Percentiles rank a stretch among this genome's conserved stretches.
phyloP scores from a whole-genome alignment of 257 asterid genomes.

The Fraxinus anomala region DNA sequence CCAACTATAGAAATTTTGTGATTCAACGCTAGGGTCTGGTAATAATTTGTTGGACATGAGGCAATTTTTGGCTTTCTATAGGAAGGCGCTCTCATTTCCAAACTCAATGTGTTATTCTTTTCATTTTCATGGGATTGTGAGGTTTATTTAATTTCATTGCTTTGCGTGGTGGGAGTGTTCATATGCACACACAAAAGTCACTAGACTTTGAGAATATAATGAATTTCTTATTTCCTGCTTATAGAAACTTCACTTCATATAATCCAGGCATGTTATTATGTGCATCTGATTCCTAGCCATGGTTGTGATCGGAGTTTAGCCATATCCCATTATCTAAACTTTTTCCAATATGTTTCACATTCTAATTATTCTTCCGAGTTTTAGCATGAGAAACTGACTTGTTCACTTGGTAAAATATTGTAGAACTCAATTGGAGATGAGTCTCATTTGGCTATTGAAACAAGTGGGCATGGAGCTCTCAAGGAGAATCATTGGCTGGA shows the following conservation, averaged over 20 bases:
- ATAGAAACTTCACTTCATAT: background rate
- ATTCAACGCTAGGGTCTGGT: background rate
- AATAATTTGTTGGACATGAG: background rate
- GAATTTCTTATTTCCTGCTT: background rate
- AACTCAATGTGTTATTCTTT: background rate
- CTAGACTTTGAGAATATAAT: background rate
- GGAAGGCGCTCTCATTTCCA: background rate
- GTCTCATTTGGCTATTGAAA: conserved; percentile 96
- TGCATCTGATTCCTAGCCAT: background rate
- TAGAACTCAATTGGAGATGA: conserved; percentile 90
- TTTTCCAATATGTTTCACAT: background rate
- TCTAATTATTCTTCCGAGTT: conserved; percentile 3
- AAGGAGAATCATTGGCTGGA: conserved; percentile 99
- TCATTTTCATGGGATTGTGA: background rate
- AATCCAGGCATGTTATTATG: background rate
- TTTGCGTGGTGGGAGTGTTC: background rate
- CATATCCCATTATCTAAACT: background rate
- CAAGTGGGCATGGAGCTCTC: conserved; percentile 99
- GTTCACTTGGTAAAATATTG: conserved; percentile 28
- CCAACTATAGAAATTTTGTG: background rate
- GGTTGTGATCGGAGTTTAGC: background rate
- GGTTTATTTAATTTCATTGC: background rate
- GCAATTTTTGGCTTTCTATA: background rate
- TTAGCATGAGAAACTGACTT: background rate
- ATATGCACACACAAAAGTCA: background rate